Conservation (phyloP, 1,284 basidiomycete species). For the Cystobasidium slooffiae region DNA sequence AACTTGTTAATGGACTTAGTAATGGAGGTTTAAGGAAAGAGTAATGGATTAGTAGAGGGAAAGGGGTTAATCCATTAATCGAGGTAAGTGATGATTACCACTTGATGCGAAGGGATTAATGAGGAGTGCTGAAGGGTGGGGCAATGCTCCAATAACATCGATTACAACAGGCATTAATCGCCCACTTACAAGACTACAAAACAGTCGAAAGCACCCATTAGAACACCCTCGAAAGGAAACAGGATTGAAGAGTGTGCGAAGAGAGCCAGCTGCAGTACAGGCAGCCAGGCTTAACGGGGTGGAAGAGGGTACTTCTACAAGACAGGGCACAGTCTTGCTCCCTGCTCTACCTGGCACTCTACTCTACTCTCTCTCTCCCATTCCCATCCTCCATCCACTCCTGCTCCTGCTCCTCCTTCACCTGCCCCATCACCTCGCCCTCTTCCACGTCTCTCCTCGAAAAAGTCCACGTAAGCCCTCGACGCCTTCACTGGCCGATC, state of each 20-base stretch:
- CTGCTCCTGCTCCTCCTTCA: neutral
- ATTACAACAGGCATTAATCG: slow-evolving; percentile 1
- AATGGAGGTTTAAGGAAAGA: neutral
- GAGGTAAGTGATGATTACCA: too few species aligned
- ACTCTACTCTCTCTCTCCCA: neutral
- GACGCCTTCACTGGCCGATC: slow-evolving; percentile 19
- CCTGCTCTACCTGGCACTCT: neutral
- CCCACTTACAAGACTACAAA: too few species aligned
- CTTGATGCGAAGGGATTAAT: too few species aligned
- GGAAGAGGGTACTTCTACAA: too few species aligned
- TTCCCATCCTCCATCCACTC: neutral
- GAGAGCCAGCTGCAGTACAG: too few species aligned
- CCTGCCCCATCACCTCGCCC: neutral
- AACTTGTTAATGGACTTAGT: neutral
- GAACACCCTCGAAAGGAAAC: too few species aligned
- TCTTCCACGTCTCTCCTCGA: neutral
- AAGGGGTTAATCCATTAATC: neutral
- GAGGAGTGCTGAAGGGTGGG: too few species aligned
- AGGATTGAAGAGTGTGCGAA: too few species aligned
- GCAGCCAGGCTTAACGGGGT: too few species aligned
- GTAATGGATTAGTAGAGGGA: neutral
- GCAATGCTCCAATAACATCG: neutral
- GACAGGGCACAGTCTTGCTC: too few species aligned
- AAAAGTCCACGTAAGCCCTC: neutral
- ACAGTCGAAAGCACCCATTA: too few species aligned